Evolutionary conservation across 2,329 filamentous ascomycete genomes (phyloP).

Genomic region (Parafenestella ontariensis): DNA sequence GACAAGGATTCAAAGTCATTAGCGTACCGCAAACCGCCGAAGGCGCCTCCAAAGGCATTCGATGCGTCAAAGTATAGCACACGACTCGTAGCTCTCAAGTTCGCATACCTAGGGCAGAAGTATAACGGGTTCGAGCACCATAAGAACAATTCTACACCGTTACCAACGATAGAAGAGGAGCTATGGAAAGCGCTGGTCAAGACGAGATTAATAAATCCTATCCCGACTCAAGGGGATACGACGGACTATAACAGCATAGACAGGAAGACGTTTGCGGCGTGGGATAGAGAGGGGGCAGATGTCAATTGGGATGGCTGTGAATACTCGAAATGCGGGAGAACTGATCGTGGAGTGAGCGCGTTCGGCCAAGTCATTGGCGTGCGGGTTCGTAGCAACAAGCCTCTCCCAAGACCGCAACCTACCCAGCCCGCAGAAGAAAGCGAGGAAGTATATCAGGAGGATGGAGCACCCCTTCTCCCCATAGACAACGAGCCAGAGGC

Average conservation of each 20-base stretch:
- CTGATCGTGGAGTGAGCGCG: conserved; percentile 90
- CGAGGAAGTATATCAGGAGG: conserved; percentile 1
- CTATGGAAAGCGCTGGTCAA: conserved; percentile 90
- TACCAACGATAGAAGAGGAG: conserved; percentile 90
- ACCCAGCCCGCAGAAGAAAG: conserved; percentile 10
- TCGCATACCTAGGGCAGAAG: conserved; percentile 88
- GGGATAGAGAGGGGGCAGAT: conserved; percentile 49
- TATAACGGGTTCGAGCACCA: conserved; percentile 96
- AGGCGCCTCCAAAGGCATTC: conserved; percentile 61
- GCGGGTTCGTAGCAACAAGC: conserved; percentile 79
- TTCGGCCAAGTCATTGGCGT: conserved; percentile 95
- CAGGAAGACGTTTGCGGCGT: conserved; percentile 44
- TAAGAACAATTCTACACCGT: conserved; percentile 68
- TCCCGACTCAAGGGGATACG: conserved; percentile 20
- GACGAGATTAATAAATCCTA: conserved; percentile 71
- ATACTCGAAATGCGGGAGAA: conserved; percentile 94
- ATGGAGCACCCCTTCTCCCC: background rate
- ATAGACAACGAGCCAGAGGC: conserved; percentile 17
- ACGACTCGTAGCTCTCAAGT: conserved; percentile 85
- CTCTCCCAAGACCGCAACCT: conserved; percentile 52
- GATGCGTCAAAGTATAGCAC: conserved; percentile 84
- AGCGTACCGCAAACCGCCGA: conserved; percentile 37
- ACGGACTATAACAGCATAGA: conserved; percentile 44
- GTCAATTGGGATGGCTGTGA: conserved; percentile 84
- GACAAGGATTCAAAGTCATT: conserved; percentile 7